phyloP scores from a whole-genome alignment of 148 eudicot genomes.

The Fagopyrum esculentum region DNA sequence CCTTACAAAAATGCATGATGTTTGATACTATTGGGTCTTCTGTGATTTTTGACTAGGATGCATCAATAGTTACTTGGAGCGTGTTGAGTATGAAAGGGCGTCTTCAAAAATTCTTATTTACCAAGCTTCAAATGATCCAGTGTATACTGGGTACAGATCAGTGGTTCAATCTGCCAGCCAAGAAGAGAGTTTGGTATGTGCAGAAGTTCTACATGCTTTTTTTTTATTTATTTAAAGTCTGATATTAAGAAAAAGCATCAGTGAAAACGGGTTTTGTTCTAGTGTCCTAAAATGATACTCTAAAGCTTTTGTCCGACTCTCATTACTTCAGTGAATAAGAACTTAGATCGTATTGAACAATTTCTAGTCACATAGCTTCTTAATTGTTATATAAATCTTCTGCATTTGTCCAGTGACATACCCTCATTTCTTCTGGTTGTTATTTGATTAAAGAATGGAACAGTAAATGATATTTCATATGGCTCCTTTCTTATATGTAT shows the following conservation, averaged over 20 bases:
- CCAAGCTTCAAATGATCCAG: slow-evolving; percentile 74
- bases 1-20: background rate
- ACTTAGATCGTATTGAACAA: background rate
- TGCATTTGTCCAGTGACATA: no score
- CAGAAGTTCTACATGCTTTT: background rate
- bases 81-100: slow-evolving; percentile 58
- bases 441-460: background rate
- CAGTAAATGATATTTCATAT: background rate
- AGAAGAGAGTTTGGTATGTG: slow-evolving; percentile 70
- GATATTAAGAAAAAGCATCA: background rate
- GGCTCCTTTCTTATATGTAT: background rate
- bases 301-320: background rate
- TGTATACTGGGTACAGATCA: slow-evolving; percentile 72
- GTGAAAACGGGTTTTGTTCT: background rate
- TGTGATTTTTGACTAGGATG: slow-evolving; percentile 37
- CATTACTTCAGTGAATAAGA: background rate
- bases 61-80: slow-evolving; percentile 59
- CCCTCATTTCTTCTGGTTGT: background rate
- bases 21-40: background rate
- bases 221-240: no score
- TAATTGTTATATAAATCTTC: background rate
- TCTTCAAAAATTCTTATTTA: slow-evolving; percentile 68
- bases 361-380: background rate
- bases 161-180: slow-evolving; percentile 73
- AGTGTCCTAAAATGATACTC: background rate